These are phyloP conservation scores for Trichosporon coremiiforme DNA, from an alignment of 1,284 basidiomycete species.

Conservation along the genomic window DNA sequence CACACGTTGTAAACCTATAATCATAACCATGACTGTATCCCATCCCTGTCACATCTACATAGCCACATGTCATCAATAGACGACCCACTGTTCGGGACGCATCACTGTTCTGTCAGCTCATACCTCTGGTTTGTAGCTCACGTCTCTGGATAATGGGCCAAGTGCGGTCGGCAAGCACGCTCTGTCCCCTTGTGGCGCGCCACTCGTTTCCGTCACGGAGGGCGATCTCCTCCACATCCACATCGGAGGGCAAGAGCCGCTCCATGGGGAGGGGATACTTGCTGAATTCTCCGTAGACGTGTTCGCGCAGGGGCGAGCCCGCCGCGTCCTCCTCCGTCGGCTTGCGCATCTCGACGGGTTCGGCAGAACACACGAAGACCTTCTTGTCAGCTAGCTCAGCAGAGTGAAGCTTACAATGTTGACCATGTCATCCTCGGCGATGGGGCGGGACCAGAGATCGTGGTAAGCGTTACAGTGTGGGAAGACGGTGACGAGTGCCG, in stretches of 20 bases:
- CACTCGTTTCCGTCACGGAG: constrained; percentile 28
- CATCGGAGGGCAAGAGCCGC: constrained; percentile 29
- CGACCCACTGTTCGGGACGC: constrained; percentile 45
- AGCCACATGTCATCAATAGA: constrained; percentile 32
- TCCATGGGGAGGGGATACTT: constrained; percentile 41
- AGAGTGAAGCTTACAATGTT: constrained; percentile 75
- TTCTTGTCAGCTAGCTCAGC: constrained; percentile 20
- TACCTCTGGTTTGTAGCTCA: constrained; percentile 29
- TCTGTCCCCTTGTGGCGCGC: constrained; percentile 23
- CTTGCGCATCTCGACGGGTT: constrained; percentile 67
- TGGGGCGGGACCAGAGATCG: constrained; percentile 60
- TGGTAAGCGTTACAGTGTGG: constrained; percentile 76
- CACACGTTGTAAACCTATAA: not conserved
- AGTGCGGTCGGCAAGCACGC: constrained; percentile 30
- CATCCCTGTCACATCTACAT: not conserved
- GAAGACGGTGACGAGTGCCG: constrained; percentile 70
- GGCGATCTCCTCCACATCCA: constrained; percentile 8
- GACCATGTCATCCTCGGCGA: constrained; percentile 64
- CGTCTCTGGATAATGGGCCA: constrained; percentile 45
- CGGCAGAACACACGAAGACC: constrained; percentile 26
- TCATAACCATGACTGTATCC: not conserved
- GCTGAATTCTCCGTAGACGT: constrained; percentile 44
- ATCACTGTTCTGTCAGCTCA: constrained; percentile 37
- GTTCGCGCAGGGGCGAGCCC: constrained; percentile 41
- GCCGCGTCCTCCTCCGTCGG: constrained; percentile 51